phyloP scores from a whole-genome alignment of 805 yeast genomes.

The Ogataea ganodermae region DNA sequence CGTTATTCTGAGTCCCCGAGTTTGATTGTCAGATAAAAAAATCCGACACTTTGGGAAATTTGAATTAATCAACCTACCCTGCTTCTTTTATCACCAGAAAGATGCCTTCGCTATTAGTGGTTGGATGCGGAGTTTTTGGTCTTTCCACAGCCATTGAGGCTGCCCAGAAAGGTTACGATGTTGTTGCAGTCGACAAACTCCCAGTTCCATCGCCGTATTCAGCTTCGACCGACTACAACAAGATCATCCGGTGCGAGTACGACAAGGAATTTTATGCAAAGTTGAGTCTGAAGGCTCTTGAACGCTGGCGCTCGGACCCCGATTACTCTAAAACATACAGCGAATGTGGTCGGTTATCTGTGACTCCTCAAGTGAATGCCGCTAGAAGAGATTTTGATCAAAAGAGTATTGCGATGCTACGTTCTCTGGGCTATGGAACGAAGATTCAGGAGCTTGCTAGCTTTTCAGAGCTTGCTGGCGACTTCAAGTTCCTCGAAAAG shows the following conservation, averaged over 20 bases:
- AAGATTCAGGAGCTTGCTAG: slow-evolving; percentile 32
- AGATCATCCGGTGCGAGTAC: slow-evolving; percentile 51
- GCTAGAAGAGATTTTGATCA: slow-evolving; percentile 42
- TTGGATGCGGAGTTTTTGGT: slow-evolving; percentile 49
- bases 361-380: slow-evolving; percentile 35
- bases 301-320: slow-evolving; percentile 40
- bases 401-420: slow-evolving; percentile 38
- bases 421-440: slow-evolving; percentile 30
- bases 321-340: slow-evolving; percentile 36
- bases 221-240: slow-evolving; percentile 51
- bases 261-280: slow-evolving; percentile 42
- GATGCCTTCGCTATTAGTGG: slow-evolving; percentile 26
- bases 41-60: too few relatives aligned
- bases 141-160: slow-evolving; percentile 45
- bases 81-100: background rate
- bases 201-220: slow-evolving; percentile 47
- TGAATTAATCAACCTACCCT: too few relatives aligned
- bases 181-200: slow-evolving; percentile 42
- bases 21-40: too few relatives aligned
- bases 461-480: slow-evolving; percentile 33
- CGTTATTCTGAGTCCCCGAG: too few relatives aligned
- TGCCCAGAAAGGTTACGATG: slow-evolving; percentile 33
- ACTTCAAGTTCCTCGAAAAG: slow-evolving; percentile 20
- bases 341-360: slow-evolving; percentile 44
- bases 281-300: slow-evolving; percentile 47